A percentile compares a stretch with the other conserved stretches of the same genome.
Evolutionary conservation across 2,329 filamentous ascomycete genomes (phyloP).

Genomic region (Cryphonectria naterciae): DNA sequence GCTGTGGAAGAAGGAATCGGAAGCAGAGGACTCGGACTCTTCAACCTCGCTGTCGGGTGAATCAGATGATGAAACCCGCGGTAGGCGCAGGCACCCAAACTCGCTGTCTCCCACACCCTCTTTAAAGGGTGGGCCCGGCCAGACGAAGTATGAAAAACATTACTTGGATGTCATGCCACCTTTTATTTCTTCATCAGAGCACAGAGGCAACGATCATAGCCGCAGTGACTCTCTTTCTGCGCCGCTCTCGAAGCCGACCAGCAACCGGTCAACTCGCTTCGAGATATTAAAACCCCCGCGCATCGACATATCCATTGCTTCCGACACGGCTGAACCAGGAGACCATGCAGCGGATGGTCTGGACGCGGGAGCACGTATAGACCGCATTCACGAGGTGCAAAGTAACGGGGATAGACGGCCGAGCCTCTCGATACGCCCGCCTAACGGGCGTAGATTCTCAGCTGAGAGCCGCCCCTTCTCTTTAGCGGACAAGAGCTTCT

Average conservation of each 20-base stretch:
- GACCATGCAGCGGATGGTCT: slow-evolving; percentile 42
- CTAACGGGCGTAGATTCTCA: slow-evolving; percentile 30
- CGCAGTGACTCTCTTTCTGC: slow-evolving; percentile 20
- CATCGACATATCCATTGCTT: slow-evolving; percentile 51
- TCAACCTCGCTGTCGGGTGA: slow-evolving; percentile 52
- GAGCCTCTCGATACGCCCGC: slow-evolving; percentile 35
- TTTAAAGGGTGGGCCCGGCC: slow-evolving; percentile 39
- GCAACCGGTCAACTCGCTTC: slow-evolving; percentile 49
- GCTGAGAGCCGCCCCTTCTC: slow-evolving; percentile 51
- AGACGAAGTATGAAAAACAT: slow-evolving; percentile 44
- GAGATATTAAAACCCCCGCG: slow-evolving; percentile 54
- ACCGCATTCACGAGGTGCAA: slow-evolving; percentile 36
- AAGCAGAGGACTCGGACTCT: slow-evolving; percentile 37
- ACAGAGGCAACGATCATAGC: slow-evolving; percentile 30
- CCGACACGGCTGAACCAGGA: slow-evolving; percentile 37
- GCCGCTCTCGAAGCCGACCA: slow-evolving; percentile 40
- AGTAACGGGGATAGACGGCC: slow-evolving; percentile 42
- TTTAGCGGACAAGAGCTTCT: slow-evolving; percentile 49
- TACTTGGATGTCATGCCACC: slow-evolving; percentile 58
- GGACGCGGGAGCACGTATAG: slow-evolving; percentile 44
- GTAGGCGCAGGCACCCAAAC: slow-evolving; percentile 39
- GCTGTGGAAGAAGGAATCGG: slow-evolving; percentile 58
- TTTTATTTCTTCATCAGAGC: slow-evolving; percentile 46
- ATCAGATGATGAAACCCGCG: slow-evolving; percentile 51
- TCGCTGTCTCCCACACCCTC: slow-evolving; percentile 38